Percentiles rank a stretch among this genome's conserved stretches.
phyloP scores from a whole-genome alignment of 2,329 filamentous ascomycete species.

The Apiospora phragmitis region DNA sequence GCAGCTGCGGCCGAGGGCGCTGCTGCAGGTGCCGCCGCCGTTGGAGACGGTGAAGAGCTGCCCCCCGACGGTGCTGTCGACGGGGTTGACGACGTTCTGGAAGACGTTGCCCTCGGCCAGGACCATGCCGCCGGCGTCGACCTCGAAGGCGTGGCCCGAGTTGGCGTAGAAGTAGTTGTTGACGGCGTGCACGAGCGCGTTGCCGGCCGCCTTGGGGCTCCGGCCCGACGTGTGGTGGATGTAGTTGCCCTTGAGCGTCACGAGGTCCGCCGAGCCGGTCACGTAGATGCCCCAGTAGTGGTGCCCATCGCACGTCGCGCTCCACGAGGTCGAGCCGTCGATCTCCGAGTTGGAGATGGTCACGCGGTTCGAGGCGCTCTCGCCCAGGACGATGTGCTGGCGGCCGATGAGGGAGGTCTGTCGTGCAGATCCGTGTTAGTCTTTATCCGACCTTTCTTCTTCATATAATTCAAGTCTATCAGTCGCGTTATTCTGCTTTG shows the following conservation, averaged over 20 bases:
- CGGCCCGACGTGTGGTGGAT: slow-evolving; percentile 44
- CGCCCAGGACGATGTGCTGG: slow-evolving; percentile 41
- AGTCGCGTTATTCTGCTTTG: not conserved
- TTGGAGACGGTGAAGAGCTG: slow-evolving; percentile 14
- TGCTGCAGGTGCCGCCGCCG: slow-evolving; percentile 14
- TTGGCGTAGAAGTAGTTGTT: slow-evolving; percentile 43
- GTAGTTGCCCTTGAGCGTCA: slow-evolving; percentile 45
- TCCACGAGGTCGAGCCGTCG: slow-evolving; percentile 40
- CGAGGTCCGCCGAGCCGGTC: slow-evolving; percentile 37
- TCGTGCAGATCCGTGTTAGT: not conserved
- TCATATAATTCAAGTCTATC: too few relatives aligned
- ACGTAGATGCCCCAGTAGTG: slow-evolving; percentile 48
- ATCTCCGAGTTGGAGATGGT: slow-evolving; percentile 48
- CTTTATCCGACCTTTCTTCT: not conserved
- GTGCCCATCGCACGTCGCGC: slow-evolving; percentile 42
- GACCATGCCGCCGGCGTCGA: slow-evolving; percentile 37
- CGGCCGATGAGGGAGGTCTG: slow-evolving; percentile 40
- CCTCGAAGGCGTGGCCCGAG: slow-evolving; percentile 46
- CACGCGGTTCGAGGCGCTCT: slow-evolving; percentile 34
- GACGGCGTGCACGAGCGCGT: slow-evolving; percentile 35
- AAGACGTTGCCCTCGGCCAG: slow-evolving; percentile 53
- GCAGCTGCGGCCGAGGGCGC: slow-evolving; percentile 16
- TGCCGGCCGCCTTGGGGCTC: slow-evolving; percentile 40
- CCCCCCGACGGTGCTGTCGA: slow-evolving; percentile 12
- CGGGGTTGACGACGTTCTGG: slow-evolving; percentile 24